Evolutionary conservation across 257 asterid species (phyloP).

Genomic region (Solanum neorickii): DNA sequence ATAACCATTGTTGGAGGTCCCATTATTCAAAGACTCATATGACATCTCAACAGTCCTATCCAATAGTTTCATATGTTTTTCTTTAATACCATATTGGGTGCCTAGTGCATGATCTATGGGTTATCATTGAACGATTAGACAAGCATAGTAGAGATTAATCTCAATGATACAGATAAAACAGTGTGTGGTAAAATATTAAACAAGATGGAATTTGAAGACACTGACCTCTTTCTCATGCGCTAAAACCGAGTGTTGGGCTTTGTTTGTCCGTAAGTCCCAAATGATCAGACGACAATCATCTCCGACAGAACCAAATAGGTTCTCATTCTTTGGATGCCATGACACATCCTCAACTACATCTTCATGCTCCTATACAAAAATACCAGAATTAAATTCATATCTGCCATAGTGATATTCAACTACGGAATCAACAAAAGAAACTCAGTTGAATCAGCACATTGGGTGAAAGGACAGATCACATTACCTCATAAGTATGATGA

Average conservation of each 20-base stretch:
- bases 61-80: background rate
- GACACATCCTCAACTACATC: slow-evolving; percentile 82
- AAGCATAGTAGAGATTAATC: background rate
- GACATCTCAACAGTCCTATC: background rate
- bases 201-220: background rate
- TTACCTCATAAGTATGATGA: slow-evolving; percentile 47
- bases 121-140: background rate
- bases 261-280: slow-evolving; percentile 89
- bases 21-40: background rate
- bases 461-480: background rate
- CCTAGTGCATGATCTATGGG: background rate
- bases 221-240: slow-evolving; percentile 81
- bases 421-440: background rate
- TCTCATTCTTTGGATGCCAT: slow-evolving; percentile 77
- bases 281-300: slow-evolving; percentile 85
- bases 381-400: background rate
- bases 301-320: slow-evolving; percentile 88
- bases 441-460: background rate
- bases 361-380: slow-evolving; percentile 50
- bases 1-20: background rate
- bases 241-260: slow-evolving; percentile 51
- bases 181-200: background rate
- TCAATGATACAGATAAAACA: background rate
- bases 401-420: background rate
- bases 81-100: background rate